phyloP scores from a whole-genome alignment of 371 early-diverging fungal genomes.

The Dinochytrium kinnereticum region DNA sequence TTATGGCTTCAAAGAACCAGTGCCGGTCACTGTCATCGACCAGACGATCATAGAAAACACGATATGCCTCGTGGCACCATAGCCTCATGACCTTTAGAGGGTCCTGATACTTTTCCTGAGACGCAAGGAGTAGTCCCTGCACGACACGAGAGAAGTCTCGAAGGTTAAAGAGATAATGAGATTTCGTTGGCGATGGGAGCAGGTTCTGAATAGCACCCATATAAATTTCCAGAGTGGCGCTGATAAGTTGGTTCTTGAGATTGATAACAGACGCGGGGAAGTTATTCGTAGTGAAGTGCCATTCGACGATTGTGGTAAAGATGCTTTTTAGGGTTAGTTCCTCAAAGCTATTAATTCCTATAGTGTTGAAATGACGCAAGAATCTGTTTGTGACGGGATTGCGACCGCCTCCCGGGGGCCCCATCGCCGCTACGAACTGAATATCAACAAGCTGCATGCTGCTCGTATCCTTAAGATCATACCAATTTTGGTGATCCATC shows the following conservation, averaged over 20 bases:
- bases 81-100: constrained; percentile 54
- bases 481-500: constrained; percentile 61
- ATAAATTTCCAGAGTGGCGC: constrained; percentile 57
- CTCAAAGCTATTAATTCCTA: constrained; percentile 59
- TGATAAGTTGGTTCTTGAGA: constrained; percentile 46
- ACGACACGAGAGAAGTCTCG: constrained; percentile 61
- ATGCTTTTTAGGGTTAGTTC: constrained; percentile 59
- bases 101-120: constrained; percentile 53
- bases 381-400: constrained; percentile 61
- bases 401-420: constrained; percentile 63
- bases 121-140: constrained; percentile 56
- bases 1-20: constrained; percentile 56
- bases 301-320: constrained; percentile 60
- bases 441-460: constrained; percentile 60
- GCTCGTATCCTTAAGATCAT: constrained; percentile 58
- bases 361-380: constrained; percentile 59
- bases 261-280: constrained; percentile 44
- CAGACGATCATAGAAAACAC: constrained; percentile 63
- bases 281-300: constrained; percentile 57
- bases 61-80: constrained; percentile 61
- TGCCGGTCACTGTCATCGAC: constrained; percentile 54
- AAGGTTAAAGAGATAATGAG: constrained; percentile 64
- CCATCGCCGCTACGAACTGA: constrained; percentile 65
- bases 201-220: constrained; percentile 52
- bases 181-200: constrained; percentile 60